These are phyloP conservation scores for Sextonia rubra DNA, from an alignment of 164 flowering plant genomes.

Conservation along the genomic window DNA sequence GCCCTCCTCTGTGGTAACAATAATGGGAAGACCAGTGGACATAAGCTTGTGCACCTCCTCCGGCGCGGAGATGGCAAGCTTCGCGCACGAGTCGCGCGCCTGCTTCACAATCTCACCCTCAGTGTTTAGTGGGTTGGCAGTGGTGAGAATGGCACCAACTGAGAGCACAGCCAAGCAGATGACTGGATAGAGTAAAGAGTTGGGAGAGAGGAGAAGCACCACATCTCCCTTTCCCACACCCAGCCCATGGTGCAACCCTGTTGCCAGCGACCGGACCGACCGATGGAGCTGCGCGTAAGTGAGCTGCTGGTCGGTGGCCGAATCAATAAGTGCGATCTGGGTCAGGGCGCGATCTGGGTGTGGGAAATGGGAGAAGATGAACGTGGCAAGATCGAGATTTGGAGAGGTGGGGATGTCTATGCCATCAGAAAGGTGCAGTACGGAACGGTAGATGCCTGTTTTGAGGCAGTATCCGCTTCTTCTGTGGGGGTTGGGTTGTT, in stretches of 20 bases:
- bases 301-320: slow-evolving; percentile 31
- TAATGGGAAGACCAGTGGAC: slow-evolving; percentile 29
- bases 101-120: slow-evolving; percentile 52
- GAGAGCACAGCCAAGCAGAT: slow-evolving; percentile 61
- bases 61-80: slow-evolving; percentile 42
- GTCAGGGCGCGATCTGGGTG: slow-evolving; percentile 30
- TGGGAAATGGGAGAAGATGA: slow-evolving; percentile 61
- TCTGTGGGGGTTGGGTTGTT: background rate
- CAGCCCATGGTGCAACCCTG: slow-evolving; percentile 42
- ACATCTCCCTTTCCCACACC: slow-evolving; percentile 65
- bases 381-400: slow-evolving; percentile 44
- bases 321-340: slow-evolving; percentile 56
- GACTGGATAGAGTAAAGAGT: slow-evolving; percentile 49
- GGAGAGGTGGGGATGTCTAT: slow-evolving; percentile 34
- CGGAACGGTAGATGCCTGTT: slow-evolving; percentile 51
- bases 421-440: slow-evolving; percentile 22
- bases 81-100: slow-evolving; percentile 50
- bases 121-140: slow-evolving; percentile 71
- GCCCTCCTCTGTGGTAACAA: slow-evolving; percentile 25
- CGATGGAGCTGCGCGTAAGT: slow-evolving; percentile 43
- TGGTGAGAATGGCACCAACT: slow-evolving; percentile 56
- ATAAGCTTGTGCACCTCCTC: slow-evolving; percentile 45
- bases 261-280: slow-evolving; percentile 40
- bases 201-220: slow-evolving; percentile 63
- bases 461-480: slow-evolving; percentile 33